Evolutionary conservation across 2,329 filamentous ascomycete genomes (phyloP), one percentile per base, ranked within the genome.

Genomic region (Cladophialophora chaetospira): DNA sequence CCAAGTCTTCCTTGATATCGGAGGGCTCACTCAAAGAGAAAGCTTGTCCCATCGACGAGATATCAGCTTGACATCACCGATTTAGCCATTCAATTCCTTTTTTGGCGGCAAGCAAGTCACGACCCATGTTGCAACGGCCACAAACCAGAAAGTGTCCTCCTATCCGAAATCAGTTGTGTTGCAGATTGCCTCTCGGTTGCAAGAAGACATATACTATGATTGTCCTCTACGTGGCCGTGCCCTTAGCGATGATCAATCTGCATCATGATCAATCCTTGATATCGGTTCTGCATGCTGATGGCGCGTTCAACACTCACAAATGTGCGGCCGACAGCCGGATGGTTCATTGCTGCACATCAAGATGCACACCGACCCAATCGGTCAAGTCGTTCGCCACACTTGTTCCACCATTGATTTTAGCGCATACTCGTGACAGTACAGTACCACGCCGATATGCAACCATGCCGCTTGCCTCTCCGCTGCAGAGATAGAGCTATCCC

Each of bases 351-450:
- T 25, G 19, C 35, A 6, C 8, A 33, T 46, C 19, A 33, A 23
- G 29, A 17, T 25, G 31, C 11, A 25, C 42, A 13, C 29, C 31
- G 31, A 31, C 50, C 36, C 45, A 45, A 52, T 52, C 36, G 46
- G 40, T 42, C 23, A n/a, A 50, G 26, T 19, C 21, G 36, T 36
- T 55, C 52, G 48, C 52, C 47, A 58, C 55, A 56, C 52, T 53
- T 61, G 59, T 61, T 58, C 55, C 59, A 61, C 59, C 55, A 58
- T 51, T n/a, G n/a, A 29, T 50, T 29, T 51, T 55, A 58, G 55
- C 15, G 42, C 35, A 33, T 40, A 49, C 42, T 44, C 6, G 33
- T 61, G 43, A 58, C 55, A 53, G 40, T 53, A 56, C 53, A 11
- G 28, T 59, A 59, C 57, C 33, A n/a, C 48, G 36, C 26, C n/a